phyloP scores from a whole-genome alignment of 2,329 filamentous ascomycete genomes.

The Penicillium psychrosexuale region DNA sequence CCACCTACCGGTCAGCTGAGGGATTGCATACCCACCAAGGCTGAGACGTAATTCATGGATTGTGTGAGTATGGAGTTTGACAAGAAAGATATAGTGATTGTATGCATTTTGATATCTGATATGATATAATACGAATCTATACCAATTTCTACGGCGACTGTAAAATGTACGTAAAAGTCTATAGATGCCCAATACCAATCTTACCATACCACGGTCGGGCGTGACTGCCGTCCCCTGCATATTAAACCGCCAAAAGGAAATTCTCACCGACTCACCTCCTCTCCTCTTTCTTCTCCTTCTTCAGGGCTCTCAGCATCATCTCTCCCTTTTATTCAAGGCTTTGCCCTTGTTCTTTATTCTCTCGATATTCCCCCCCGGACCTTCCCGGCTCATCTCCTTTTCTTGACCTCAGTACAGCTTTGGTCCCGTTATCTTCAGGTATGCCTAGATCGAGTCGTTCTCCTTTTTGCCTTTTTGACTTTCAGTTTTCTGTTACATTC shows the following conservation, averaged over 20 bases:
- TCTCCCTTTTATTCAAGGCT: conserved; percentile 21
- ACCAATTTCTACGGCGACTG: not conserved
- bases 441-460: conserved; percentile 2
- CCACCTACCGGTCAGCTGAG: not conserved
- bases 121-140: not conserved
- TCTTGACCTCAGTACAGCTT: conserved; percentile 12
- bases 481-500: not conserved
- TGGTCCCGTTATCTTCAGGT: conserved; percentile 12
- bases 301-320: not conserved
- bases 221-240: not conserved
- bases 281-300: conserved; percentile 17
- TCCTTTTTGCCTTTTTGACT: not conserved
- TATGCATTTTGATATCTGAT: too few species aligned
- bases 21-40: not conserved
- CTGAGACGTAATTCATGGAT: too few species aligned
- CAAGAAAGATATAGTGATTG: not conserved
- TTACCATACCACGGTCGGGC: conserved; percentile 5
- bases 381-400: not conserved
- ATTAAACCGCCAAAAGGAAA: conserved; percentile 9
- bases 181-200: conserved; percentile 16
- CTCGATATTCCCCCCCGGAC: not conserved
- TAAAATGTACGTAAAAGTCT: not conserved
- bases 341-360: conserved; percentile 22
- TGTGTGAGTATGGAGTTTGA: not conserved
- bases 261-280: conserved; percentile 25